Percentiles rank a stretch among this genome's conserved stretches.
phyloP scores from a whole-genome alignment of 805 yeast genomes.

The Sugiyamaella floridensis region DNA sequence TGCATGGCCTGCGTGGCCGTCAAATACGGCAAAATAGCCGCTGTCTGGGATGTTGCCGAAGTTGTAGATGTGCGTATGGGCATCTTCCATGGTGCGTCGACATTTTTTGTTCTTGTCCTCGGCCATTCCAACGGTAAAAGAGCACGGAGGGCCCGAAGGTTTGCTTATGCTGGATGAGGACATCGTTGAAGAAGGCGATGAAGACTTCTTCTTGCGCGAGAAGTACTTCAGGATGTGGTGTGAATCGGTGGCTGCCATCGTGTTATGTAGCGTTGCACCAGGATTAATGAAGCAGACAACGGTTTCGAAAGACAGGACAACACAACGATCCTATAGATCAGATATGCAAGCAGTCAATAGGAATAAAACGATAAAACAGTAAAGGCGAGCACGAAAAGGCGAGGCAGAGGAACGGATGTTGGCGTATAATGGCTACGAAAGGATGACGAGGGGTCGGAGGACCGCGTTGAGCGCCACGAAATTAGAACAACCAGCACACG shows the following conservation, averaged over 20 bases:
- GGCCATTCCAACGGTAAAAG: conserved; percentile 80
- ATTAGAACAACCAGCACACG: too few relatives aligned
- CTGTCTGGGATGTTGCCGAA: conserved; percentile 77
- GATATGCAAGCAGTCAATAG: too few relatives aligned
- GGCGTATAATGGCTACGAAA: too few relatives aligned
- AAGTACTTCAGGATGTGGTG: conserved; percentile 12
- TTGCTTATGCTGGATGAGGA: neutral
- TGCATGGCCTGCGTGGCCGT: conserved; percentile 94
- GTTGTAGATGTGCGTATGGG: conserved; percentile 86
- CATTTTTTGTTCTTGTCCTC: conserved; percentile 78
- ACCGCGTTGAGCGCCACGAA: too few relatives aligned
- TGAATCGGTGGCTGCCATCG: neutral
- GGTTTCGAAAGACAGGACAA: too few relatives aligned
- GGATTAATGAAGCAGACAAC: too few relatives aligned
- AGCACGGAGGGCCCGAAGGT: conserved; percentile 8
- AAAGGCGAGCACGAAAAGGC: too few relatives aligned
- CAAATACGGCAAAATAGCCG: conserved; percentile 94
- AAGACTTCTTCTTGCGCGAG: conserved; percentile 10
- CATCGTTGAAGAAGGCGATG: neutral
- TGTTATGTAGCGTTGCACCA: neutral
- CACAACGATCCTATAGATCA: too few relatives aligned
- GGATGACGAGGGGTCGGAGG: too few relatives aligned
- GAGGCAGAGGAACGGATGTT: too few relatives aligned
- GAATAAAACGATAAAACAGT: too few relatives aligned
- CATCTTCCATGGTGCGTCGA: conserved; percentile 91